Base-by-base conservation (phyloP, 768 basidiomycete species). In the Boletus sp. region DNA sequence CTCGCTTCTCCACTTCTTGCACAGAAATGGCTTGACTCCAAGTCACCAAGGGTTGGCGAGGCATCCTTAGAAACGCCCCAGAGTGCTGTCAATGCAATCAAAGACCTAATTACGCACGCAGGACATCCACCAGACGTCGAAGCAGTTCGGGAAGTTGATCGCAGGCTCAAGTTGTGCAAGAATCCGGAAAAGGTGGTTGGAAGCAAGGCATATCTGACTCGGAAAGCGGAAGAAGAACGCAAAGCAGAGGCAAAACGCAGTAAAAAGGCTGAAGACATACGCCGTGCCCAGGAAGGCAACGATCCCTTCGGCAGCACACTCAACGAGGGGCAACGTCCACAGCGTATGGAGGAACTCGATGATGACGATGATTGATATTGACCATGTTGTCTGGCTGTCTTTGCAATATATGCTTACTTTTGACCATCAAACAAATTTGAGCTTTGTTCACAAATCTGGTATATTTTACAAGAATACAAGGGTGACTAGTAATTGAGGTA, bases 151-250 rank as follows among this genome's bases (percentile, higher is more conserved):
- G 89, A 91, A 66, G 87, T 98, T 7, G 97, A 99, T 71, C 83
- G 88, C 67, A 79, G 94, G 45, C 76, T 99, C 46, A 87, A 84
- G 66, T 67, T 89, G 37, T 98, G 96, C 78, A 92, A 94, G 70
- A 98, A 99, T 66, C 97, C 97, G 5, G 94, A 96, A 73, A 97
- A 95, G 72, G 87, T 96, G 6, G 84, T 86, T 12, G 94, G 94
- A n/a, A 96, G 86, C 59, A 87, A 84, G 58, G 89, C 91, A 3
- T 94, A 89, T 70, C 70, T 86, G 28, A 82, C 83, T 20, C 86
- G 84, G 68, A 85, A 83, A 61, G 83, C 78, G n/a, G 86, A 85
- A 62, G 84, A 86, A 55, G 90, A 91, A 64, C 82, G 76, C 52
- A 81, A 80, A 64, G 86, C 85, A 2, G 83, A 83, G 59, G 83